Conservation (phyloP, 164 flowering plant genomes). For the Magnolia kwangsiensis region DNA sequence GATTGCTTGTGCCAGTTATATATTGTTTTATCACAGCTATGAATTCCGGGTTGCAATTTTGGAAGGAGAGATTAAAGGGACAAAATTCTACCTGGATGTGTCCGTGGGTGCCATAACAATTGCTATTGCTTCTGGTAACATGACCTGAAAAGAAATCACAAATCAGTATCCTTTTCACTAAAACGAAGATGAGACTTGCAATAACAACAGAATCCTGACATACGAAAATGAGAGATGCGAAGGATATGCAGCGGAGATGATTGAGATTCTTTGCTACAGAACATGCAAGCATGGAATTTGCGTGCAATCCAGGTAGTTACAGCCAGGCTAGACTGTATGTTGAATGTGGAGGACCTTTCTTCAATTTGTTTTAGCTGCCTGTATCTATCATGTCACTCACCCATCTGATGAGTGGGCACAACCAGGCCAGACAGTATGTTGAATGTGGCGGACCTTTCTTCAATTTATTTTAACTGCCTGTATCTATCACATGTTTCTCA, state of each 20-base stretch:
- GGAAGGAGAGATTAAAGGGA: not conserved
- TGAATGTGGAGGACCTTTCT: not conserved
- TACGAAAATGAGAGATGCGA: no score
- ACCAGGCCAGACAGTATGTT: no score
- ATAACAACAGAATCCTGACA: no score
- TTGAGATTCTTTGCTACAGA: not conserved
- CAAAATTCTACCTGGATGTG: constrained; percentile 39
- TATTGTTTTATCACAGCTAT: not conserved
- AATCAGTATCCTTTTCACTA: not conserved
- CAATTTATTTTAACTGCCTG: no score
- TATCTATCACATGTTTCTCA: no score
- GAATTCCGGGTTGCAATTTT: not conserved
- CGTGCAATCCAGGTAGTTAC: not conserved
- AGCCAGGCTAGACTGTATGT: not conserved
- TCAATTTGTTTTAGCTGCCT: no score
- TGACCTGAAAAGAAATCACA: constrained; percentile 32
- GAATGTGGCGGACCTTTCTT: no score
- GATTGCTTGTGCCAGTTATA: not conserved
- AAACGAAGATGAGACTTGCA: no score
- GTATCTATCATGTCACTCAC: not conserved
- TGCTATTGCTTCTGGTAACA: constrained; percentile 96
- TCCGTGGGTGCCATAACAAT: constrained; percentile 98
- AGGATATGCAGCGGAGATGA: no score
- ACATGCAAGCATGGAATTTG: not conserved
- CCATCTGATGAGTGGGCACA: not conserved